Evolutionary conservation across 176 grass and related monocot genomes (phyloP).

Genomic region (Phoenix dactylifera): DNA sequence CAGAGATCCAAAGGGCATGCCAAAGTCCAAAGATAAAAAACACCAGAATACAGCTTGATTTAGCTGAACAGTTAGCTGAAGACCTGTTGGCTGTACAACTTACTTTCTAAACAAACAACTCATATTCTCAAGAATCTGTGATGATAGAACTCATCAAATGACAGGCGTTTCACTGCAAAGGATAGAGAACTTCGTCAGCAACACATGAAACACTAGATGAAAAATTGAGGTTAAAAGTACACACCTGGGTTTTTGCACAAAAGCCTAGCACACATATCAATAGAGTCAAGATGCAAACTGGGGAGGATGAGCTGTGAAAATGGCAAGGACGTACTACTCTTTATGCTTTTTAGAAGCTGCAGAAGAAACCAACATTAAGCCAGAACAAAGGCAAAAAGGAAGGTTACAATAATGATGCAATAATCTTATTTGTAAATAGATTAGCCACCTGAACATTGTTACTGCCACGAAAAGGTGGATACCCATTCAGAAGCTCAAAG

Average conservation of each 20-base stretch:
- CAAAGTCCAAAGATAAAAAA: too few relatives aligned
- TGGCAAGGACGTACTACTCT: background rate
- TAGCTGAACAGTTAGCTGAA: too few relatives aligned
- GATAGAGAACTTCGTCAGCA: background rate
- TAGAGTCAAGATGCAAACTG: constrained; percentile 1
- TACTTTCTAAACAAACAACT: too few relatives aligned
- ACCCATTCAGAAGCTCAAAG: constrained; percentile 53
- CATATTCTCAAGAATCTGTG: constrained; percentile 7
- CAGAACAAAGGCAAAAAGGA: too few relatives aligned
- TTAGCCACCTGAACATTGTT: constrained; percentile 42
- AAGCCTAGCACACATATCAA: constrained; percentile 13
- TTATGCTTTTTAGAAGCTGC: constrained; percentile 13
- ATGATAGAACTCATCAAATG: constrained; percentile 16
- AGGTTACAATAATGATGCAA: too few relatives aligned
- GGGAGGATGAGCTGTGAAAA: constrained; percentile 7
- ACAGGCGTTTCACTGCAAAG: constrained; percentile 1
- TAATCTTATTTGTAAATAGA: background rate
- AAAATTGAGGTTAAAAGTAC: background rate
- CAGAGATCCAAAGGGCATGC: too few relatives aligned
- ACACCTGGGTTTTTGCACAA: constrained; percentile 14
- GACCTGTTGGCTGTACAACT: too few relatives aligned
- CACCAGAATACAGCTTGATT: too few relatives aligned
- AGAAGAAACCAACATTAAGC: background rate
- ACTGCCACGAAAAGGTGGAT: constrained; percentile 39
- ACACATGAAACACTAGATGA: background rate